Base-by-base conservation (phyloP, 2,329 filamentous ascomycete genomes). In the Paracoccidioides brasiliensis region DNA sequence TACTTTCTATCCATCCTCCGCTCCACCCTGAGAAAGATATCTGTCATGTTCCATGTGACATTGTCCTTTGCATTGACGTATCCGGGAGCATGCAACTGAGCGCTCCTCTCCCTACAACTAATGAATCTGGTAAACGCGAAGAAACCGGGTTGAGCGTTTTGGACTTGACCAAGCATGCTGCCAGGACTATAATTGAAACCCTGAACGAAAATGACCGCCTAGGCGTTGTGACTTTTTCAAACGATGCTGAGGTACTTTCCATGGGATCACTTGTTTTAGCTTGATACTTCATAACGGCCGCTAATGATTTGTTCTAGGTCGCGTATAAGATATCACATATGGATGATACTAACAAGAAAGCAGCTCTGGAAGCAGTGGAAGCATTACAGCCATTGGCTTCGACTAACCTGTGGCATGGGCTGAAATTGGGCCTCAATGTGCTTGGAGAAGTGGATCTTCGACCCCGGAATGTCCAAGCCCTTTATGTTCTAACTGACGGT, bases 41-140 rank as follows among this genome's bases (percentile, higher is more conserved):
- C 28, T 54, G 57, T 5, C 67, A 66, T 55, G 70, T 77, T 0
- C 76, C 79, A 1, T 81, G 78, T 63, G 80, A 83, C 58, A 78
- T 84, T 37, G 80, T 82, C 2, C 72, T 84, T 2, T 80, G 80
- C 14, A 81, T 84, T 54, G 81, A 84, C 62, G 72, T 82, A 12
- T 84, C 81, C 0, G 73, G 70, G 0, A 82, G 79, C 66, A 84
- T 84, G 81, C 52, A 57, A 0, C 53, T 57, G 0, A 60, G 66
- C 1, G 80, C 80, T 0, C 77, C 76, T 0, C 70, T 77, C 0
- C 77, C 79, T 0, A 57, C 55, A n/a, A 62, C 62, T 8, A 63
- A 63, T 14, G 62, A 66, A 14, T 51, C 54, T n/a, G 60, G 59
- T 37, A 55, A 64, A 38, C 61, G 58, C 33, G 78, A 82, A 58